Percentiles rank a stretch among this genome's conserved stretches.
These are phyloP conservation scores for Ceratocystis eucalypticola DNA, from an alignment of 2,329 filamentous ascomycete species.

Conservation along the genomic window DNA sequence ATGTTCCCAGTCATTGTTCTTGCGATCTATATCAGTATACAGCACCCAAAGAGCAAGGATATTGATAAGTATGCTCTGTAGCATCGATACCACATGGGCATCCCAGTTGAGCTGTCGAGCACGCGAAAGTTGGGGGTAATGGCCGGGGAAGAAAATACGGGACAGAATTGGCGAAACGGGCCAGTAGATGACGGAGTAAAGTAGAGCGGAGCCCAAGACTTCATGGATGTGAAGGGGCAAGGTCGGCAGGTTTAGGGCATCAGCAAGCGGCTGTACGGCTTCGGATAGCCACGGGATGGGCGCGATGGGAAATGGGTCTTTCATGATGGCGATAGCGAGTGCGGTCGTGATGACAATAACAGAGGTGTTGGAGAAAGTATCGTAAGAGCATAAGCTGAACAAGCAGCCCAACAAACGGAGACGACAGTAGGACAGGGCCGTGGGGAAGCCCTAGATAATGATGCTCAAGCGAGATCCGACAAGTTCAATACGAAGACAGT, in stretches of 20 bases:
- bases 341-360: not conserved
- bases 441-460: not conserved
- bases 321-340: constrained; percentile 37
- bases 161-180: constrained; percentile 57
- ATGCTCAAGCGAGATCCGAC: not conserved
- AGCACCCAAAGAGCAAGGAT: constrained; percentile 61
- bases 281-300: constrained; percentile 43
- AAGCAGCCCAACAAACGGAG: not conserved
- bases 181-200: constrained; percentile 56
- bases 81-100: constrained; percentile 70
- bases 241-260: constrained; percentile 46
- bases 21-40: constrained; percentile 52
- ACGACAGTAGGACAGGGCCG: not conserved
- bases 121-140: constrained; percentile 50
- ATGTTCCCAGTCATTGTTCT: constrained; percentile 50
- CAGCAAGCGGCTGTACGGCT: constrained; percentile 50
- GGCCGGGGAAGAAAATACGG: constrained; percentile 43
- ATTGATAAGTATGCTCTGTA: constrained; percentile 63
- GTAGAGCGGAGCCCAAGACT: constrained; percentile 48
- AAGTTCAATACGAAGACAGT: not conserved
- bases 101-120: constrained; percentile 67
- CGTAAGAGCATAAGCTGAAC: not conserved
- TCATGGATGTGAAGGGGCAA: constrained; percentile 69
- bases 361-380: not conserved
- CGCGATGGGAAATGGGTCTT: constrained; percentile 56